Percentiles rank a stretch among this genome's conserved stretches.
Conservation (phyloP, 2,329 filamentous ascomycete genomes). For the Mycosphaerella arachidis region DNA sequence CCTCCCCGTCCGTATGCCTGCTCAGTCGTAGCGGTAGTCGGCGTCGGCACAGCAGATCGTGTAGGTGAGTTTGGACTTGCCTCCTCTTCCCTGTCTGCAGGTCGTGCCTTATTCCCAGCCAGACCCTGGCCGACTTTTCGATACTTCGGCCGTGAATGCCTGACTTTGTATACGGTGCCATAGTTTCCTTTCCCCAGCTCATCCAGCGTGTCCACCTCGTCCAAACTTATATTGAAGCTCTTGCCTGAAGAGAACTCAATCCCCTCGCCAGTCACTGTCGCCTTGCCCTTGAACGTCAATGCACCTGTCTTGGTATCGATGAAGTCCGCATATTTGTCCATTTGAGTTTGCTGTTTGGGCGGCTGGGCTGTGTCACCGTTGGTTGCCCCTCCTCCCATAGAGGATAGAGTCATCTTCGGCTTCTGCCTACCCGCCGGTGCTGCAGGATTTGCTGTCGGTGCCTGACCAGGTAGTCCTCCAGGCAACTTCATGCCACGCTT, state of each 20-base stretch:
- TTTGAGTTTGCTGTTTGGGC: slow-evolving; percentile 30
- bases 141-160: slow-evolving; percentile 69
- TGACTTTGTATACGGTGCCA: slow-evolving; percentile 94
- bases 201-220: slow-evolving; percentile 88
- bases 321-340: slow-evolving; percentile 71
- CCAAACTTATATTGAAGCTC: slow-evolving; percentile 88
- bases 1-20: slow-evolving; percentile 38
- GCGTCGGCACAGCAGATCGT: slow-evolving; percentile 30
- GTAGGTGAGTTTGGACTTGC: slow-evolving; percentile 18
- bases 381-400: slow-evolving; percentile 38
- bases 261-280: slow-evolving; percentile 79
- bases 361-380: slow-evolving; percentile 21
- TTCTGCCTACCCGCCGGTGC: slow-evolving; percentile 29
- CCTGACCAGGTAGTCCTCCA: slow-evolving; percentile 46
- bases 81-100: slow-evolving; percentile 19
- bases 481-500: slow-evolving; percentile 63
- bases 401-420: slow-evolving; percentile 42
- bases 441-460: slow-evolving; percentile 42
- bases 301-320: slow-evolving; percentile 90
- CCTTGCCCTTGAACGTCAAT: slow-evolving; percentile 88
- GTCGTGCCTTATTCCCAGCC: slow-evolving; percentile 53
- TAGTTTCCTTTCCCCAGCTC: slow-evolving; percentile 98
- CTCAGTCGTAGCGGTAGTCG: slow-evolving; percentile 15
- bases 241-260: slow-evolving; percentile 89
- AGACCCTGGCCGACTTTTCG: slow-evolving; percentile 57